Evolutionary conservation across 2,329 filamentous ascomycete genomes (phyloP).

Genomic region (Plectosphaerella plurivora): DNA sequence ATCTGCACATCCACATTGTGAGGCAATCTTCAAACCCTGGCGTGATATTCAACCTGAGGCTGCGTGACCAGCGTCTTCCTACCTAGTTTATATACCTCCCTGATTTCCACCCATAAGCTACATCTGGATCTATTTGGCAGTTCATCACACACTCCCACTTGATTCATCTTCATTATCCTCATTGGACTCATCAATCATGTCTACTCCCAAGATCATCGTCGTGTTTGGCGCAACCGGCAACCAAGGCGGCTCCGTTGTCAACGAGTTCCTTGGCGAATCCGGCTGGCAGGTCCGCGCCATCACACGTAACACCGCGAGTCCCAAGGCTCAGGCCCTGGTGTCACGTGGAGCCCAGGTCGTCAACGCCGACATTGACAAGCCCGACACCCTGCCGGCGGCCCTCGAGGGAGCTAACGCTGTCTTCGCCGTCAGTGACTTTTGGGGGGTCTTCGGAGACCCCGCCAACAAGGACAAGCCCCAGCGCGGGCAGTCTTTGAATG

Average conservation of each 20-base stretch:
- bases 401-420: slow-evolving; percentile 18
- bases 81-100: too few relatives aligned
- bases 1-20: too few relatives aligned
- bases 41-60: too few relatives aligned
- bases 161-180: too few relatives aligned
- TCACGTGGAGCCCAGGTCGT: slow-evolving; percentile 16
- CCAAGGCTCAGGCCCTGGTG: slow-evolving; percentile 11
- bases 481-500: slow-evolving; percentile 10
- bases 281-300: slow-evolving; percentile 18
- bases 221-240: not conserved
- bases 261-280: slow-evolving; percentile 11
- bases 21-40: too few relatives aligned
- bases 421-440: slow-evolving; percentile 24
- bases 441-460: slow-evolving; percentile 10
- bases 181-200: not conserved
- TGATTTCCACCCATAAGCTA: too few relatives aligned
- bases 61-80: too few relatives aligned
- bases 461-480: slow-evolving; percentile 8
- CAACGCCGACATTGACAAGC: slow-evolving; percentile 14
- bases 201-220: not conserved
- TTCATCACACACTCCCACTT: too few relatives aligned
- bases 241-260: slow-evolving; percentile 15
- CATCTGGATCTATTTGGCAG: too few relatives aligned
- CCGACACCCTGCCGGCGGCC: slow-evolving; percentile 11
- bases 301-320: slow-evolving; percentile 15